Evolutionary conservation across 2,329 filamentous ascomycete species (phyloP).

Genomic region (Colletotrichum aenigma): DNA sequence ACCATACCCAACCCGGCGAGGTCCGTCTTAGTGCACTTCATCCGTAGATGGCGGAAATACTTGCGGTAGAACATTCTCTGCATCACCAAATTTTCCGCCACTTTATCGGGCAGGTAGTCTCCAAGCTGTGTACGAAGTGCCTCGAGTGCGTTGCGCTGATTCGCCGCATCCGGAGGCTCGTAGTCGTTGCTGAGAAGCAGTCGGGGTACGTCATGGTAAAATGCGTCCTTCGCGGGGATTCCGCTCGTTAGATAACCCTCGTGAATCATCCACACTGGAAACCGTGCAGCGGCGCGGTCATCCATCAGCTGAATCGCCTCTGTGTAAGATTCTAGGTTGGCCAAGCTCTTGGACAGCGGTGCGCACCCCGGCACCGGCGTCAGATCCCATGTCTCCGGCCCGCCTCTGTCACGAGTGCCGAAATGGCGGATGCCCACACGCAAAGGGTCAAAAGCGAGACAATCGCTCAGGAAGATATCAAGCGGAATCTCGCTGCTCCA

Average conservation of each 20-base stretch:
- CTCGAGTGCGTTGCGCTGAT: conserved; percentile 12
- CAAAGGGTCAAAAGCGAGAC: conserved; percentile 16
- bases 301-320: conserved; percentile 21
- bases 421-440: conserved; percentile 18
- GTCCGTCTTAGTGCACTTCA: conserved; percentile 21
- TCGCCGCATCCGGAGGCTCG: conserved; percentile 10
- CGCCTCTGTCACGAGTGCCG: conserved; percentile 14
- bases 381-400: conserved; percentile 20
- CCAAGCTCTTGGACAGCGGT: conserved; percentile 10
- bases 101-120: conserved; percentile 1
- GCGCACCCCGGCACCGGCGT: conserved; percentile 16
- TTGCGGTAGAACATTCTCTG: conserved; percentile 21
- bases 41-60: conserved; percentile 17
- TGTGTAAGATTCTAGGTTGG: conserved; percentile 15
- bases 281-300: conserved; percentile 11
- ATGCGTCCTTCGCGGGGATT: conserved; percentile 10
- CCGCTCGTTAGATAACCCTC: conserved; percentile 17
- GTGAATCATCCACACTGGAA: conserved; percentile 22
- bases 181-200: conserved; percentile 15
- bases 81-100: conserved; percentile 10
- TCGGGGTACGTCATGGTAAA: conserved; percentile 11
- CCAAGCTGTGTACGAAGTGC: background rate
- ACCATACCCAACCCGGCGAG: conserved; percentile 18
- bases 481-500: conserved; percentile 21
- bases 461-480: conserved; percentile 19